Percentiles rank a stretch among this genome's conserved stretches.
Conservation (phyloP, 768 basidiomycete species). For the Crucibulum laeve region DNA sequence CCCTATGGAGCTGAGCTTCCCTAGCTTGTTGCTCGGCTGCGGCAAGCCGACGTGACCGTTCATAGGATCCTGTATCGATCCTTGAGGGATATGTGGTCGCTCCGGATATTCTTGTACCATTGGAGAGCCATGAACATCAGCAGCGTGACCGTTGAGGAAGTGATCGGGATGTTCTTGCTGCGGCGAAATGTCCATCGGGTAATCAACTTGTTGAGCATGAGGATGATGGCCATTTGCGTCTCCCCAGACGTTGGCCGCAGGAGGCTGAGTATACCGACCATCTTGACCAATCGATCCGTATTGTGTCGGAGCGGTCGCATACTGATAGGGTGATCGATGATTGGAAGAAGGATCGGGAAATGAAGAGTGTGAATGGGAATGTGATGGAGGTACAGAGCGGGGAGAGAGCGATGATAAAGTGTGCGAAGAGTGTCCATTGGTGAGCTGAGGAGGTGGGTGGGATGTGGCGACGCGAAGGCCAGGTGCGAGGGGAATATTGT, state of each 20-base stretch:
- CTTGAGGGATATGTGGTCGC: constrained; percentile 34
- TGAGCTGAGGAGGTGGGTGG: constrained; percentile 28
- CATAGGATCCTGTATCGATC: constrained; percentile 29
- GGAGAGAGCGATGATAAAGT: constrained; percentile 25
- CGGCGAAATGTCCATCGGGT: constrained; percentile 60
- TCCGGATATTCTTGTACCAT: constrained; percentile 49
- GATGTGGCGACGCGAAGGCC: constrained; percentile 39
- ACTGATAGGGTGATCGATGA: constrained; percentile 51
- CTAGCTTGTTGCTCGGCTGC: constrained; percentile 45
- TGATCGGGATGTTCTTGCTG: constrained; percentile 40
- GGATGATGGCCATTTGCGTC: constrained; percentile 25
- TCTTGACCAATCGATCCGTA: constrained; percentile 6
- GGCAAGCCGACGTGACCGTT: constrained; percentile 34
- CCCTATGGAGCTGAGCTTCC: constrained; percentile 57
- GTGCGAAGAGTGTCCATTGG: constrained; percentile 26
- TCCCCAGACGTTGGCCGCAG: constrained; percentile 23
- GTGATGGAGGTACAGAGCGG: constrained; percentile 37
- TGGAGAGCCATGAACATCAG: constrained; percentile 49
- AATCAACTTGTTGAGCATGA: constrained; percentile 36
- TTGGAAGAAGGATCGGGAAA: constrained; percentile 45
- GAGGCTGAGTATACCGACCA: constrained; percentile 8
- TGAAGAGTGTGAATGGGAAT: constrained; percentile 40
- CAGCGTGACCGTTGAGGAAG: constrained; percentile 38
- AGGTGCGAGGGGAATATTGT: constrained; percentile 60
- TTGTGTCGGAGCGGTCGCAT: constrained; percentile 14